Base-by-base conservation (phyloP, 2,329 filamentous ascomycete genomes). In the Scleromitrula shiraiana region DNA sequence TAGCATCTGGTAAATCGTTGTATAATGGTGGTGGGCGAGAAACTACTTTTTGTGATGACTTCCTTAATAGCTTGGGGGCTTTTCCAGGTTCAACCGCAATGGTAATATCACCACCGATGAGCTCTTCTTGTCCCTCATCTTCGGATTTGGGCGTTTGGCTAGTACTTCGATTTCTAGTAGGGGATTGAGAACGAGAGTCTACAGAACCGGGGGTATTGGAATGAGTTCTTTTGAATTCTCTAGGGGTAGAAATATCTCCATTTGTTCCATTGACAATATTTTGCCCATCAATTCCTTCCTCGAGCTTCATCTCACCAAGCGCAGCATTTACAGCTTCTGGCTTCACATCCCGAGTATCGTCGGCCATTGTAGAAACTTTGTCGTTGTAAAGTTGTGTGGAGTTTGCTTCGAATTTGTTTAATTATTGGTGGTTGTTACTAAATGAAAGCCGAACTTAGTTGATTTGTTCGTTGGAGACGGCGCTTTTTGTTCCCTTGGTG, bases 1-100 rank as follows among this genome's bases (percentile, higher is more conserved):
- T 95, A 56, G 80, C 82, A 66, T 96, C 84, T 32, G 86, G 83
- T 24, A 91, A 71, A 65, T 95, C 75, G 59, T 75, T 67, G 65
- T 85, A 95, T 9, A 95, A 71, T 46, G 72, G 73, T 44, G 82
- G 75, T 49, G 82, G 74, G 49, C 80, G 78, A 53, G 75, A 68
- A 50, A 77, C 67, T 41, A 81, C 66, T 65, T 87, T 95, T 57
- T 86, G 80, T 17, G 85, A 84, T 30, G 79, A 70, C 62, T 85
- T 88, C 59, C 88, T 83, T 56, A 82, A 76, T 50, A 85, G 70
- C 67, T 87, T 93, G 38, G 83, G 78, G 33, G 79, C 76, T 60
- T 85, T 64, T n/a, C 78, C 77, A 22, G 77, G 75, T 65, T 83
- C 78, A 61, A 77, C 68, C 64, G 81, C 83, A 59, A 83, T 64